Percentiles rank a stretch among this genome's conserved stretches.
phyloP scores from a whole-genome alignment of 2,329 filamentous ascomycete genomes.

The Chrysoporthe cubensis region DNA sequence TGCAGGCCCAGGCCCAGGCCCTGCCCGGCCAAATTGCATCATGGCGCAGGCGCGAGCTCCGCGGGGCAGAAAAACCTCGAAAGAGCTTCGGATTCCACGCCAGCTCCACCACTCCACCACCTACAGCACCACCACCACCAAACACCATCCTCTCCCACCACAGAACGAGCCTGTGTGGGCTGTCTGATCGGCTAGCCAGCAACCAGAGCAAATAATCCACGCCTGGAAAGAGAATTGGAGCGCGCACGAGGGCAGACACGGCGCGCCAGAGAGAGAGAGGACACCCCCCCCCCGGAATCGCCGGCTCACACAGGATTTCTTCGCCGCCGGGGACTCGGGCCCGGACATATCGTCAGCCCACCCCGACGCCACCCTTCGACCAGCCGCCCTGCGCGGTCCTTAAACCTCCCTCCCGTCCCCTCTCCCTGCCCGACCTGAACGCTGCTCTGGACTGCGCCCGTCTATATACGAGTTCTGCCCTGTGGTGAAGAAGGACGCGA shows the following conservation, averaged over 20 bases:
- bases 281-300: neutral
- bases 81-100: too few species aligned
- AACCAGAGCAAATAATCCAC: too few species aligned
- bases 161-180: too few species aligned
- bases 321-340: neutral
- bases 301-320: neutral
- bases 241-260: too few species aligned
- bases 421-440: neutral
- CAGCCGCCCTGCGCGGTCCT: neutral
- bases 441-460: neutral
- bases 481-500: too few species aligned
- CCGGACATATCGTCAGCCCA: neutral
- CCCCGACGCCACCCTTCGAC: neutral
- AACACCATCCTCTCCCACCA: too few species aligned
- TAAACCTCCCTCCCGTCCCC: neutral
- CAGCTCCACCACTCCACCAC: too few species aligned
- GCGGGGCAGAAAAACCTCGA: neutral
- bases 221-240: too few species aligned
- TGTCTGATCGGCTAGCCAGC: too few species aligned
- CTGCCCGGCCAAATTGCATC: neutral
- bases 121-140: too few species aligned
- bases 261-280: too few species aligned
- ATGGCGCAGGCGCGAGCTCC: constrained; percentile 6
- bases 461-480: neutral
- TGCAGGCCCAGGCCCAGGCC: neutral